phyloP scores from a whole-genome alignment of 805 yeast species.

The Zygosaccharomyces pseudorouxii region DNA sequence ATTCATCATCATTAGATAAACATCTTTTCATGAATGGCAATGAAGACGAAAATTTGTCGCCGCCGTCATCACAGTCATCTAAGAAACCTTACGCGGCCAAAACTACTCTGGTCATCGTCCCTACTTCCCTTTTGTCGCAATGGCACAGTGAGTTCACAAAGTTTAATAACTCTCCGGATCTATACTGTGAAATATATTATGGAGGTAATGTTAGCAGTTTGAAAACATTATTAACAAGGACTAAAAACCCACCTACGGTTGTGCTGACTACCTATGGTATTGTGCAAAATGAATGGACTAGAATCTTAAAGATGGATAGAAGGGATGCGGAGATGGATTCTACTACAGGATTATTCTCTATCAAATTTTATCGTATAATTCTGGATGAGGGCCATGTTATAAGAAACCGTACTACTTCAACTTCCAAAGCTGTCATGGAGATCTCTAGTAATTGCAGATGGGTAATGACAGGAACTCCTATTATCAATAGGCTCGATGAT shows the following conservation, averaged over 20 bases:
- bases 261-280: constrained; percentile 86
- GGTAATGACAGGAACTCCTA: constrained; percentile 92
- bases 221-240: constrained; percentile 39
- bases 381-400: constrained; percentile 91
- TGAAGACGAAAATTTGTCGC: not conserved
- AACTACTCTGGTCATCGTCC: constrained; percentile 78
- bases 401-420: constrained; percentile 69
- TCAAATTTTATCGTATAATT: constrained; percentile 69
- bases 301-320: constrained; percentile 32
- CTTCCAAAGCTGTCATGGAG: constrained; percentile 72
- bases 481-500: constrained; percentile 83
- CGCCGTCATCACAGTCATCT: not conserved
- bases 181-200: constrained; percentile 61
- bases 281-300: constrained; percentile 67
- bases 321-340: constrained; percentile 18
- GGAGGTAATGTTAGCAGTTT: constrained; percentile 61
- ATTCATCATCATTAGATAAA: constrained; percentile 28
- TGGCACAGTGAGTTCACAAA: constrained; percentile 80
- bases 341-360: constrained; percentile 57
- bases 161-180: constrained; percentile 44
- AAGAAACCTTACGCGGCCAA: constrained; percentile 51
- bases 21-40: not conserved
- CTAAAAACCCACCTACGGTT: constrained; percentile 54
- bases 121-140: constrained; percentile 86
- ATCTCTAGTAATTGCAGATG: constrained; percentile 65